Base-by-base conservation (phyloP, 805 yeast genomes). In the Teunomyces gatunensis region DNA sequence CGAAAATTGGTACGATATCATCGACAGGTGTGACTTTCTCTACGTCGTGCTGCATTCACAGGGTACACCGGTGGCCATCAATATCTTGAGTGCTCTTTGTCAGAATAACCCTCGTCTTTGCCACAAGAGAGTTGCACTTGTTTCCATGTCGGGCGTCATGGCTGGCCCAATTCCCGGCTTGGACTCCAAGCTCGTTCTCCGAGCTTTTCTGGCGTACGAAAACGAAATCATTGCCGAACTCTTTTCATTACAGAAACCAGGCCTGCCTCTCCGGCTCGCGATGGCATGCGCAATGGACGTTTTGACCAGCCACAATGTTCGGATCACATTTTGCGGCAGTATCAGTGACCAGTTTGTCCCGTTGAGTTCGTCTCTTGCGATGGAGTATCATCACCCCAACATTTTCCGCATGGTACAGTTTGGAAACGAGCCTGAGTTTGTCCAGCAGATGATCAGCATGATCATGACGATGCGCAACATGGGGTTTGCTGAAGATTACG, bases 331-430 rank as follows among this genome's bases (percentile, higher is more conserved):
- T 25, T 54, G 62, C 12, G 77, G 69, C 3, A 48, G 68, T 6
- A 49, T 61, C 3, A 57, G 60, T 39, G 77, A 72, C 49, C 75
- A 64, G 49, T 60, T 69, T 36, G 56, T 73, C n/a, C 74, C 74
- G 3, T 43, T 71, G 1, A 55, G 54, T 32, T 67, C 73, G 7
- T 49, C 74, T 5, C 53, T 71, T 34, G 65, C 55, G 5, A 49
- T 52, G n/a, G 56, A 60, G 20, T 54, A 55, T 21, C 53, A 61
- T 18, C 78, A 73, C 48, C 73, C 76, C 1, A 71, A 71, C 47
- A 64, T 73, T 13, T 68, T 50, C 47, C 59, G 74, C 35, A 52
- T 63, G 34, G 39, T 68, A 5, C 60, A 49, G 41, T 56, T 59
- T 6, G 62, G 18, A 6, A 9, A 57, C 13, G 51, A 54, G 9